phyloP scores from a whole-genome alignment of 768 basidiomycete species.

The Podaxis sp. region DNA sequence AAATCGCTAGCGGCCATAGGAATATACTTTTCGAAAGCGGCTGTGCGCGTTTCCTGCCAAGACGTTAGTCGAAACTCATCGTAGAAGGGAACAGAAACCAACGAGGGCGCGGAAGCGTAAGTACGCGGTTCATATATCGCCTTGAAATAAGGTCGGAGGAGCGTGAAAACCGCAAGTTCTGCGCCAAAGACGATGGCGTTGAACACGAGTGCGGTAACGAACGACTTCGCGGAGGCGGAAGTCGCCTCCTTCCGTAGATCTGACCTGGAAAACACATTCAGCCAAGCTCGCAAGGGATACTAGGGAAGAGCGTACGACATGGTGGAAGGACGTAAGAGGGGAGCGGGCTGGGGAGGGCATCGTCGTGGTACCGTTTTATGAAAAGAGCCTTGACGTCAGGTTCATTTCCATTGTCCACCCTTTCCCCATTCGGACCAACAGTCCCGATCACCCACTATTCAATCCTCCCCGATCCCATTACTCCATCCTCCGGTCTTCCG shows the following conservation, averaged over 20 bases:
- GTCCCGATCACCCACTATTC: not conserved
- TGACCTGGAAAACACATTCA: slow-evolving; percentile 33
- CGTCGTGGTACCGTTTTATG: not conserved
- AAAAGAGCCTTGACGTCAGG: slow-evolving; percentile 9
- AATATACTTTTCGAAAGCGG: slow-evolving; percentile 52
- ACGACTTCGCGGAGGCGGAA: slow-evolving; percentile 72
- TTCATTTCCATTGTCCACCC: not conserved
- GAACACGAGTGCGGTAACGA: slow-evolving; percentile 83
- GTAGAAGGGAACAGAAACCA: slow-evolving; percentile 18
- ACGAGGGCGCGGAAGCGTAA: slow-evolving; percentile 50
- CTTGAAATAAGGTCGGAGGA: slow-evolving; percentile 83
- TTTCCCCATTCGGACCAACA: slow-evolving; percentile 3
- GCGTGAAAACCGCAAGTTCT: slow-evolving; percentile 77
- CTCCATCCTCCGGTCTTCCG: not conserved
- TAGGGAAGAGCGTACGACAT: not conserved
- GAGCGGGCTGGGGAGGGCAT: not conserved
- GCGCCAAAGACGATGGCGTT: slow-evolving; percentile 72
- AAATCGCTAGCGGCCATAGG: slow-evolving; percentile 68
- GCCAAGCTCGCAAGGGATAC: not conserved
- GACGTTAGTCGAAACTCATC: not conserved
- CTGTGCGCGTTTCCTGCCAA: slow-evolving; percentile 54
- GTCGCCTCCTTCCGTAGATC: slow-evolving; percentile 35
- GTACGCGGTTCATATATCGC: slow-evolving; percentile 89
- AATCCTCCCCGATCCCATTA: not conserved
- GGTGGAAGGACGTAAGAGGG: not conserved